These are phyloP conservation scores for Leucaena leucocephala DNA, from an alignment of 306 rosid species.

Conservation along the genomic window DNA sequence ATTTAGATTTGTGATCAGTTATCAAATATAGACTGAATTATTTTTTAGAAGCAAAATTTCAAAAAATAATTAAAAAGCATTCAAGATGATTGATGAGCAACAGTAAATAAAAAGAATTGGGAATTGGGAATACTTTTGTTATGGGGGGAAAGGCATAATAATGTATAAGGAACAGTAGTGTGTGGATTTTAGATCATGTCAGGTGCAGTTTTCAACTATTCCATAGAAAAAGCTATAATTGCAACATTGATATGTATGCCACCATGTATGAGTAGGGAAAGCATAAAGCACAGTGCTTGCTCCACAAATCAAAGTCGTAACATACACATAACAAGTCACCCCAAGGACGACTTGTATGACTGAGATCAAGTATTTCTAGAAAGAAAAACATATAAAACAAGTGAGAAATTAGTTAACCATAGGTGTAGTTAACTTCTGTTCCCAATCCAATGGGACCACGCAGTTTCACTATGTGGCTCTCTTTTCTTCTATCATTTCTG, in stretches of 20 bases:
- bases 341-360: not conserved
- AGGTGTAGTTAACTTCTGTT: too few species aligned
- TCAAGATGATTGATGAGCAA: not conserved
- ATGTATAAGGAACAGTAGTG: not conserved
- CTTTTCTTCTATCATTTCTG: constrained; percentile 32
- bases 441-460: constrained; percentile 30
- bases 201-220: constrained; percentile 6
- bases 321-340: not conserved
- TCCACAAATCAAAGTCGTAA: constrained; percentile 28
- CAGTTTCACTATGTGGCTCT: constrained; percentile 31
- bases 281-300: constrained; percentile 30
- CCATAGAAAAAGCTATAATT: constrained; percentile 34
- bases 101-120: not conserved
- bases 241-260: constrained; percentile 44
- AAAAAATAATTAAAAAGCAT: too few species aligned
- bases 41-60: too few species aligned
- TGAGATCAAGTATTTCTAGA: not conserved
- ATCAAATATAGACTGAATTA: too few species aligned
- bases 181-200: constrained; percentile 14
- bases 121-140: not conserved
- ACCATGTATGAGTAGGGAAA: constrained; percentile 32
- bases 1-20: too few species aligned
- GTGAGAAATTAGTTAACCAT: too few species aligned
- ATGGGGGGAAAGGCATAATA: not conserved
- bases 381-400: too few species aligned